A percentile compares a stretch with the other conserved stretches of the same genome.
phyloP scores from a whole-genome alignment of 352 stramenopile genomes.

The Globisporangium carolinianum region DNA sequence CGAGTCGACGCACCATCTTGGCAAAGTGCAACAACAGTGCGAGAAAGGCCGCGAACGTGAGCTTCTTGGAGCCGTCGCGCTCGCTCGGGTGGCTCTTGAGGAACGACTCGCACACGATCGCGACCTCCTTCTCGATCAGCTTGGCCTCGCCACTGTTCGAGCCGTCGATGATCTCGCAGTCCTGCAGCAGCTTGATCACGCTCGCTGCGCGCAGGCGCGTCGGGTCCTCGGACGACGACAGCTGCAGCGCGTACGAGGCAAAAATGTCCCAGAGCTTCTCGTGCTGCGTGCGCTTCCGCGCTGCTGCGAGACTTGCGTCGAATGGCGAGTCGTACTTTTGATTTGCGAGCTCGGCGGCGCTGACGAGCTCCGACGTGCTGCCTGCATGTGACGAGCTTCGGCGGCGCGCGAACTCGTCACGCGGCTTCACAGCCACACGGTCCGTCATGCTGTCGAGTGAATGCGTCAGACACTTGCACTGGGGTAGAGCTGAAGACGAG shows the following conservation, averaged over 20 bases:
- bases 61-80: constrained; percentile 52
- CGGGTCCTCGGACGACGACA: constrained; percentile 62
- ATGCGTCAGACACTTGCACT: too few relatives aligned
- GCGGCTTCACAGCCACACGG: constrained; percentile 5
- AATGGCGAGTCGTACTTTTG: constrained; percentile 57
- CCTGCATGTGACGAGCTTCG: neutral
- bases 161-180: constrained; percentile 63
- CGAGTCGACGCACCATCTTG: constrained; percentile 34
- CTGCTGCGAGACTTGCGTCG: constrained; percentile 44
- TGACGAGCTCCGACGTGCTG: constrained; percentile 1
- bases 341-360: constrained; percentile 17
- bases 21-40: constrained; percentile 61
- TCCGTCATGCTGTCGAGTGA: constrained; percentile 5
- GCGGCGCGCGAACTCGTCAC: constrained; percentile 5
- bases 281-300: constrained; percentile 49
- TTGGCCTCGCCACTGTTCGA: constrained; percentile 44
- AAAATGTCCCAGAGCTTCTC: constrained; percentile 81
- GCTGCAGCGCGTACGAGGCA: constrained; percentile 60
- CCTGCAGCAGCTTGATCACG: constrained; percentile 70
- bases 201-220: constrained; percentile 60
- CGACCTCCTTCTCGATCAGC: constrained; percentile 64
- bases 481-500: too few relatives aligned
- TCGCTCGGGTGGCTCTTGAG: constrained; percentile 52
- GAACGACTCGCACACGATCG: constrained; percentile 70
- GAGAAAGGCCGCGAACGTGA: constrained; percentile 67